phyloP scores from a whole-genome alignment of 257 asterid genomes.

The Capsicum rhomboideum region DNA sequence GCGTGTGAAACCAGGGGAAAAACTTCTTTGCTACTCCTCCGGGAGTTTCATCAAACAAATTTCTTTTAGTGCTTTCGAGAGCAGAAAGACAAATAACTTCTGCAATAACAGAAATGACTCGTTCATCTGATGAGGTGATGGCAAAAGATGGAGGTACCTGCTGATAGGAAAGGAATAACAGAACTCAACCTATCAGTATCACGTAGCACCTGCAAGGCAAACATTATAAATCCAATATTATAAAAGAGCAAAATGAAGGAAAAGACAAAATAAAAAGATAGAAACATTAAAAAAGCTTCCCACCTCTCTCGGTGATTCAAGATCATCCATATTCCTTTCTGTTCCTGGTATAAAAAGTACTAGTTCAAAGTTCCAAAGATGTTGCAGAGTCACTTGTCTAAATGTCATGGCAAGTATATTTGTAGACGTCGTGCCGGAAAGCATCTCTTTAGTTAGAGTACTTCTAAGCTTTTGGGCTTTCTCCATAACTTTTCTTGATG shows the following conservation, averaged over 20 bases:
- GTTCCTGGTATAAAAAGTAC: conserved; percentile 58
- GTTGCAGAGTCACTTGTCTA: conserved; percentile 69
- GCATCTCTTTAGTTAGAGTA: conserved; percentile 40
- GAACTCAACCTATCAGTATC: conserved; percentile 57
- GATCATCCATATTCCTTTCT: conserved; percentile 58
- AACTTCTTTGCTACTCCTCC: conserved; percentile 24
- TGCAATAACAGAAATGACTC: conserved; percentile 51
- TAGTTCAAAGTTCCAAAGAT: conserved; percentile 74
- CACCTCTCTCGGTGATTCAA: conserved; percentile 76
- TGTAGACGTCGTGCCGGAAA: conserved; percentile 35
- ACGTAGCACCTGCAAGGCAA: conserved; percentile 75
- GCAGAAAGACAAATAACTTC: conserved; percentile 75
- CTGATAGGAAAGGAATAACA: conserved; percentile 81
- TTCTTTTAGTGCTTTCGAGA: conserved; percentile 48
- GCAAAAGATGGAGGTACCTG: conserved; percentile 77
- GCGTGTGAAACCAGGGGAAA: conserved; percentile 42
- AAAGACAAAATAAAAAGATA: background rate
- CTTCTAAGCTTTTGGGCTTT: conserved; percentile 54
- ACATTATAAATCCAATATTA: conserved; percentile 43
- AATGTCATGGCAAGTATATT: conserved; percentile 86
- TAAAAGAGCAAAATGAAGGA: conserved; percentile 11
- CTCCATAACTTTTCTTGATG: conserved; percentile 75
- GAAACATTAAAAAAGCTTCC: conserved; percentile 2
- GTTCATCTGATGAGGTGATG: conserved; percentile 56
- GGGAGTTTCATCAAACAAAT: conserved; percentile 17